Conservation (phyloP, 345 rosid species). For the Mangifera indica region DNA sequence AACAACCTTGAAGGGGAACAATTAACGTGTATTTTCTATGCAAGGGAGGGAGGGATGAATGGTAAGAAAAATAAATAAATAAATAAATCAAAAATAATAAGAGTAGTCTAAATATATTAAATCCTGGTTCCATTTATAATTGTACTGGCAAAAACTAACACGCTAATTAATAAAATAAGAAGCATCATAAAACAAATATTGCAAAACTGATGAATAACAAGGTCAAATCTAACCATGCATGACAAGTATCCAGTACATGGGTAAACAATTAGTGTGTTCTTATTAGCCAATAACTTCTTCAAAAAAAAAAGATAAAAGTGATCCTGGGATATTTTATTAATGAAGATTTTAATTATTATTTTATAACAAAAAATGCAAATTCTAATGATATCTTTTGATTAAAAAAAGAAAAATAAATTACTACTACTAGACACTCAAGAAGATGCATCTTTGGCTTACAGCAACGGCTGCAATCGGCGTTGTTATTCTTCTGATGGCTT, state of each 20-base stretch:
- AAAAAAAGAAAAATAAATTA: constrained; percentile 22
- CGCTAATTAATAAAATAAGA: neutral
- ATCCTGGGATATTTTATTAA: neutral
- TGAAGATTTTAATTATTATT: neutral
- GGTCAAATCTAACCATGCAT: neutral
- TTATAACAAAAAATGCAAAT: neutral
- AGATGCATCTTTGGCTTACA: constrained; percentile 54
- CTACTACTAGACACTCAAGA: constrained; percentile 25
- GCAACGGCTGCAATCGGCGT: constrained; percentile 90
- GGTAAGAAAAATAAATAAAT: too few relatives aligned
- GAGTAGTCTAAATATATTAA: too few relatives aligned
- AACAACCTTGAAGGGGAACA: too few relatives aligned
- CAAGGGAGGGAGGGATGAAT: too few relatives aligned
- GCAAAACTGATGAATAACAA: neutral
- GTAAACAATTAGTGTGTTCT: neutral
- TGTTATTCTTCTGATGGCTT: constrained; percentile 78
- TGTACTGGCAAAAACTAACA: neutral
- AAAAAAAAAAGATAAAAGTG: neutral
- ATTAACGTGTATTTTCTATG: too few relatives aligned
- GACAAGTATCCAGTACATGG: neutral
- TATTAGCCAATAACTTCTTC: constrained; percentile 7
- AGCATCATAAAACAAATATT: constrained; percentile 1
- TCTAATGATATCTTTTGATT: constrained; percentile 1
- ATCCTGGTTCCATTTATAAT: neutral
- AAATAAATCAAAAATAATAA: too few relatives aligned